Conservation (phyloP, 148 eudicot species). For the Rhododendron kiyosumense region DNA sequence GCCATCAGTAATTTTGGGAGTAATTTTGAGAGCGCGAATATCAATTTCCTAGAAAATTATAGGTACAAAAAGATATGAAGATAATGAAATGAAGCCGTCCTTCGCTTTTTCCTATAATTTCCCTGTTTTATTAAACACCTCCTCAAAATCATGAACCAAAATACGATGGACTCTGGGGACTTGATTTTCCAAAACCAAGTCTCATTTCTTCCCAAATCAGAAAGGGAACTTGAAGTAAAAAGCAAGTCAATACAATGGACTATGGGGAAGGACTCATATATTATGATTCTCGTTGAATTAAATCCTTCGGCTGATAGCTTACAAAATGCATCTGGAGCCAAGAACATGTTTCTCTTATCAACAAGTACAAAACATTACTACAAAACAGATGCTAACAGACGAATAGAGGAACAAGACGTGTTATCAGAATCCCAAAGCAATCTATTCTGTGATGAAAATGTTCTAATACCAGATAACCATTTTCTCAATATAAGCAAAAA, state of each 20-base stretch:
- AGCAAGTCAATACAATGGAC: background rate
- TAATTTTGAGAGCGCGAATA: no score
- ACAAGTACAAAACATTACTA: background rate
- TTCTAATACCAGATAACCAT: background rate
- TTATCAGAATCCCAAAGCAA: background rate
- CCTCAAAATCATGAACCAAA: background rate
- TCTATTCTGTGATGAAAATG: background rate
- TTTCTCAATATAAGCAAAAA: background rate
- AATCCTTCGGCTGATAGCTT: background rate
- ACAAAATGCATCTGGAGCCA: background rate
- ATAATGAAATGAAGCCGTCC: background rate
- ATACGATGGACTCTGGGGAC: no score
- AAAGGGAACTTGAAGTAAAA: background rate
- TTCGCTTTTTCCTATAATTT: background rate
- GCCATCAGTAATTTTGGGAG: no score
- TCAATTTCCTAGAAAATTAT: no score
- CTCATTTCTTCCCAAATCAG: background rate
- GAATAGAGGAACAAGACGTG: background rate
- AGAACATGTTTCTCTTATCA: background rate
- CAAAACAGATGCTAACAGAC: background rate
- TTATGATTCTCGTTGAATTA: background rate
- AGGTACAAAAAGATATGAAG: background rate
- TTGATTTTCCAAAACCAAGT: background rate
- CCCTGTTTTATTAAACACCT: background rate
- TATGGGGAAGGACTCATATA: background rate